Base-by-base conservation (phyloP, 495 filamentous ascomycete species). In the Delitschia confertaspora region DNA sequence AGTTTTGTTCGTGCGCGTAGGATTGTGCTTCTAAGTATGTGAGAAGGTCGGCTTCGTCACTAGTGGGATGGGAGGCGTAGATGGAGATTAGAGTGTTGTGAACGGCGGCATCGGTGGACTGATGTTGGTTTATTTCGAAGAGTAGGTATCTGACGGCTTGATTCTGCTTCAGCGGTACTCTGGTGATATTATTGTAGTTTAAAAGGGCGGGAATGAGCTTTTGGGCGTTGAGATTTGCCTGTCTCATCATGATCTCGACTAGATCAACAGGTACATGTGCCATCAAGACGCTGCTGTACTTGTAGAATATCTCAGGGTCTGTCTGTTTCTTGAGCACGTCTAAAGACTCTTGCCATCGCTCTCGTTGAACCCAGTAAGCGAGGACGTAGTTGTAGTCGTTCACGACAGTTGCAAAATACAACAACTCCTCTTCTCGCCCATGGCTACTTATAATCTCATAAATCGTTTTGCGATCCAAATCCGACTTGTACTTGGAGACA, bases 21-120 rank as follows among this genome's bases (percentile, higher is more conserved):
- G 78, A 71, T 56, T 83, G 80, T 4, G 74, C 71, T 63, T 94
- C 82, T 8, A 98, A 79, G 60, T 98, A 98, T 4, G 78, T 72
- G 16, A 95, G 77, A 11, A 98, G 77, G 4, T 80, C 82, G 3
- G 81, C 75, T 64, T 96, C 91, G 35, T 91, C 84, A 27, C 73
- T 67, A 4, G 85, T 85, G 11, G 77, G 70, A 55, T 91, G 80
- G 2, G 88, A 88, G 13, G 91, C 93, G 60, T 94, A 93, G 37
- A 96, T 93, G 31, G 87, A 93, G 45, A 98, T 85, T 20, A 98
- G 75, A 0, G 93, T 96, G 60, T 96, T 98, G 63, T 98, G 91
- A 17, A 98, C 79, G n/a, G 91, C 89, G 4, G 91, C 76, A 40
- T 93, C 83, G 3, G 78, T 73, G 9, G 82, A 83, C 23, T 82